Evolutionary conservation across 2,329 filamentous ascomycete species (phyloP).

Genomic region (Didymella glomerata): DNA sequence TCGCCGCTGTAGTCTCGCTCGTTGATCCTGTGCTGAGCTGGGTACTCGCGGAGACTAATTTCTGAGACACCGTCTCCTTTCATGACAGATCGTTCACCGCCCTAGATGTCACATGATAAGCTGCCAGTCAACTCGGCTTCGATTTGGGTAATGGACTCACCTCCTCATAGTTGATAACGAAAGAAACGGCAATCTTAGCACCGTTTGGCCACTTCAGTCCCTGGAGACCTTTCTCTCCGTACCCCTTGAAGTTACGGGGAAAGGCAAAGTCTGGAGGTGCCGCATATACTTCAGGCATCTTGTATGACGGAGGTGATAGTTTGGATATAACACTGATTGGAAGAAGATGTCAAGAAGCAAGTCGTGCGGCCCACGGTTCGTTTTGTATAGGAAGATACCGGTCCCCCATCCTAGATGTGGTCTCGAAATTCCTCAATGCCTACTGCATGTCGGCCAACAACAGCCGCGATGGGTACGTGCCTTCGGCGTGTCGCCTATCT

Average conservation of each 20-base stretch:
- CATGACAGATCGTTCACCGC: constrained; percentile 20
- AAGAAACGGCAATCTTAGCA: constrained; percentile 48
- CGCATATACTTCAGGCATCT: constrained; percentile 39
- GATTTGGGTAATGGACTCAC: background rate
- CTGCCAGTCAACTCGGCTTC: background rate
- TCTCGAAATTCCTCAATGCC: background rate
- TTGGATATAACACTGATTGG: too few species aligned
- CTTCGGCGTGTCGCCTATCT: constrained; percentile 1
- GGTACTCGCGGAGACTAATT: constrained; percentile 50
- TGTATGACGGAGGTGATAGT: background rate
- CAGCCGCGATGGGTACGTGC: background rate
- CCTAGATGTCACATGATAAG: background rate
- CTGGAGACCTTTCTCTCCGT: constrained; percentile 53
- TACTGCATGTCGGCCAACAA: background rate
- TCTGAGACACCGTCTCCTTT: constrained; percentile 47
- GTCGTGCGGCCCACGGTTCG: background rate
- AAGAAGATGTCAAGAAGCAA: background rate
- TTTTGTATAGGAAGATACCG: background rate
- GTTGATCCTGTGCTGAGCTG: constrained; percentile 47
- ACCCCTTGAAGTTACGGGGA: constrained; percentile 54
- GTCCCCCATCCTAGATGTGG: background rate
- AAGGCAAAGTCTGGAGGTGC: constrained; percentile 41
- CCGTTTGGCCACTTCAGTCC: constrained; percentile 43
- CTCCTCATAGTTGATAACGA: constrained; percentile 40
- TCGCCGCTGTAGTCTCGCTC: constrained; percentile 59